Evolutionary conservation across 2,329 filamentous ascomycete genomes (phyloP), one percentile per base, ranked within the genome.

Genomic region (Basipetospora chlamydospora): DNA sequence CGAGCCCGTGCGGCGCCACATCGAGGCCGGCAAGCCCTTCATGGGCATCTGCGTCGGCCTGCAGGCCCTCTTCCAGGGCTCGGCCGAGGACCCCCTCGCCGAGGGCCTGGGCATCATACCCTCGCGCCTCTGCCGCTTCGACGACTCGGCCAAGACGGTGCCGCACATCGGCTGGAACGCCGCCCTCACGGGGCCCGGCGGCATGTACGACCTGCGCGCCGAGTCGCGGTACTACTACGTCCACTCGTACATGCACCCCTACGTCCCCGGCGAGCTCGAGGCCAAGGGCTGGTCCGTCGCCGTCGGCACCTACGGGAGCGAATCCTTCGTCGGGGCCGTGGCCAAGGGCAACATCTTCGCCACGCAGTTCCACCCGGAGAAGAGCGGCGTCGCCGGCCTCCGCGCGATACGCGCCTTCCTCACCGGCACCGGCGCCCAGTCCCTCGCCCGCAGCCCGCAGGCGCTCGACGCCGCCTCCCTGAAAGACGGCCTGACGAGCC

Each of bases 81-180:
- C 90, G 0, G 73, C 75, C 28, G 90, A 98, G 56, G 78, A 84
- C 44, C 63, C 76, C 1, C 57, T 65, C 13, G 76, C 84, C 11
- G 59, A 75, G 3, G 90, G 90, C 1, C 63, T 98, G 33, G 80
- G 79, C 5, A 31, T 93, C 20, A 76, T 96, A 42, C 75, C 78
- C 30, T 73, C 71, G 26, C 63, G 61, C 9, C 70, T 98, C 44
- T 67, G 73, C 51, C 77, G 78, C 42, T 98, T 98, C 60, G 64
- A 84, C 52, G 75, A 83, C 53, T 56, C 59, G 22, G 63, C 72
- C 49, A 96, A 96, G 61, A 78, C 86, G 26, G 92, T 98, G n/a
- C 90, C 90, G 26, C 92, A 98, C 60, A 98, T 98, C 56, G 90
- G 90, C 38, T 98, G 90, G 90, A 98, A 98, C 59, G 86, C 78